These are phyloP conservation scores for Jamesozyma jinghongensis DNA, from an alignment of 805 yeast genomes.

Conservation along the genomic window DNA sequence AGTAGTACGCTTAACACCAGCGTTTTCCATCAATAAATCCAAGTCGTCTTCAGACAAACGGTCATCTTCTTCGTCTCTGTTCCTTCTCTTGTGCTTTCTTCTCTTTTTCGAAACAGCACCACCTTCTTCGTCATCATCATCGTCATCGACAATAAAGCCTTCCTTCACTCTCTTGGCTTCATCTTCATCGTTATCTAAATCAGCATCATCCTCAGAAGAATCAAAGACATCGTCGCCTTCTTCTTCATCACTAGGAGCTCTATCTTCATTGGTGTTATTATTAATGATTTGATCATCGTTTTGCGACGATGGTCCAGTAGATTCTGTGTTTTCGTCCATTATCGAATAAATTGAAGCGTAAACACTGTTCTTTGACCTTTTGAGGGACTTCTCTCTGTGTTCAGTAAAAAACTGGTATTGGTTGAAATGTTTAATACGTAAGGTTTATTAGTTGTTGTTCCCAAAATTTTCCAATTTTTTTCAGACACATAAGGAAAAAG, in stretches of 20 bases:
- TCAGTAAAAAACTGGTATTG: background rate
- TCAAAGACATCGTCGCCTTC: slow-evolving; percentile 48
- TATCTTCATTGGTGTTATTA: slow-evolving; percentile 32
- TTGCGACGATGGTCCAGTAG: slow-evolving; percentile 4
- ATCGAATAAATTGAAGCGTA: background rate
- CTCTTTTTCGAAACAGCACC: slow-evolving; percentile 23
- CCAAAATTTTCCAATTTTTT: background rate
- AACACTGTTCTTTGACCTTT: background rate
- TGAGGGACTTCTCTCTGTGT: too few species aligned
- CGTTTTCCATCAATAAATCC: slow-evolving; percentile 81
- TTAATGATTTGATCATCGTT: slow-evolving; percentile 20
- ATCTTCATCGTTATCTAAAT: slow-evolving; percentile 78
- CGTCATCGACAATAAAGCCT: slow-evolving; percentile 92
- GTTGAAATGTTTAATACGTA: background rate
- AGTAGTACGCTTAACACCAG: slow-evolving; percentile 55
- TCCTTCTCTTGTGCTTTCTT: slow-evolving; percentile 33
- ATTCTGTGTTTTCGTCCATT: slow-evolving; percentile 4
- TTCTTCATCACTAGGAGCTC: slow-evolving; percentile 34
- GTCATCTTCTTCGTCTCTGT: slow-evolving; percentile 42
- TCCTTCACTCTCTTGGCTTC: slow-evolving; percentile 76
- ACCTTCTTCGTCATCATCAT: slow-evolving; percentile 44
- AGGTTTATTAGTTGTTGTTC: background rate
- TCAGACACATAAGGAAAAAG: background rate
- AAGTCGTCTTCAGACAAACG: slow-evolving; percentile 92
- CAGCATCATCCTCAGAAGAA: slow-evolving; percentile 86